A percentile compares a stretch with the other conserved stretches of the same genome.
Conservation (phyloP, 2,329 filamentous ascomycete genomes). For the Arthrobotrys iridis region DNA sequence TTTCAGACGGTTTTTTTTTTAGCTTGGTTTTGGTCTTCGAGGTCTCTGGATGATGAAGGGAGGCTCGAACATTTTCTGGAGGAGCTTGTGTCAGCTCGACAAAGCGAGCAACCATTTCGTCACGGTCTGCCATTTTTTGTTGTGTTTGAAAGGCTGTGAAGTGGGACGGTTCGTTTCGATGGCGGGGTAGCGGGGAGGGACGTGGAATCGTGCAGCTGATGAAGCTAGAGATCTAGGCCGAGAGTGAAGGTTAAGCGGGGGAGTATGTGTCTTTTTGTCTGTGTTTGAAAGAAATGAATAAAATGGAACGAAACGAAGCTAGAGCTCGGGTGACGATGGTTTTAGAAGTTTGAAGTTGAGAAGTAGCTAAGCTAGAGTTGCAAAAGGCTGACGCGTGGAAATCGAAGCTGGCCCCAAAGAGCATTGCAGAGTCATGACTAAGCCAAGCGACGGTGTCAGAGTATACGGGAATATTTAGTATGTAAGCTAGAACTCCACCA, state of each 20-base stretch:
- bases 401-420: conserved; percentile 12
- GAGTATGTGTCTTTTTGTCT: too few species aligned
- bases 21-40: neutral
- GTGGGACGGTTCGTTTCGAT: conserved; percentile 18
- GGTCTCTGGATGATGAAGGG: neutral
- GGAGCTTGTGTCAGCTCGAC: conserved; percentile 55
- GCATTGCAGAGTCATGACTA: neutral
- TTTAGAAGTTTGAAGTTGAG: too few species aligned
- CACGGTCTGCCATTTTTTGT: conserved; percentile 42
- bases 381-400: conserved; percentile 17
- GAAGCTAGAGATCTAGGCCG: neutral
- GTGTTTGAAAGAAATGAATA: too few species aligned
- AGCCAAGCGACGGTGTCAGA: too few species aligned
- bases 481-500: too few species aligned
- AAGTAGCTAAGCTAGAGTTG: too few species aligned
- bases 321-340: too few species aligned
- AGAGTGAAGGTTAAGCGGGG: conserved; percentile 38
- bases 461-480: too few species aligned
- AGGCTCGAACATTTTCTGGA: conserved; percentile 54
- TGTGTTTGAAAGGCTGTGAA: conserved; percentile 24
- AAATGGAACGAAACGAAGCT: too few species aligned
- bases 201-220: neutral
- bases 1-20: neutral
- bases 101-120: conserved; percentile 34
- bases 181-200: conserved; percentile 45